A percentile compares a stretch with the other conserved stretches of the same genome.
Conservation (phyloP, 2,329 filamentous ascomycete genomes). For the Hawksworthiomyces lignivorus region DNA sequence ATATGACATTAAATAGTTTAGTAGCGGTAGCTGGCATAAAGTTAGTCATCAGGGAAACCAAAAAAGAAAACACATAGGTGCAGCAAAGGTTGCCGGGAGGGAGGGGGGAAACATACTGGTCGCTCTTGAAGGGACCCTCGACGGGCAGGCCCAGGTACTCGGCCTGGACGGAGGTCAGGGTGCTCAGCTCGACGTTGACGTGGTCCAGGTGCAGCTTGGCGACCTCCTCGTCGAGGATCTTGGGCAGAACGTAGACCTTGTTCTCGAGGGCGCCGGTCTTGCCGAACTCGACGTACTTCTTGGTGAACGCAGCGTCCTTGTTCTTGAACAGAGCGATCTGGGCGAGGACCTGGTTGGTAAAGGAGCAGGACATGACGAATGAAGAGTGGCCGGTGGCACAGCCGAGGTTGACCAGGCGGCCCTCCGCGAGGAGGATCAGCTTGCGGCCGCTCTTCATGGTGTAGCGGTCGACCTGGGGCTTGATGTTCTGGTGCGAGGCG, state of each 20-base stretch:
- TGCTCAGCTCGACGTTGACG: conserved; percentile 89
- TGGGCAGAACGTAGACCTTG: conserved; percentile 94
- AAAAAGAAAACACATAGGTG: too few relatives aligned
- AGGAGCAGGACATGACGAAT: conserved; percentile 99
- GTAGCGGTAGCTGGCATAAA: conserved; percentile 53
- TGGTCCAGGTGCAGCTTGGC: conserved; percentile 87
- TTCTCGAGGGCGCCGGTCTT: conserved; percentile 83
- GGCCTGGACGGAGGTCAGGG: conserved; percentile 76
- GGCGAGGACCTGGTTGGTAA: conserved; percentile 99
- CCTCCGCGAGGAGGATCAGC: conserved; percentile 98
- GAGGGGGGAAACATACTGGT: conserved; percentile 57
- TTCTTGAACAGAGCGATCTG: conserved; percentile 98
- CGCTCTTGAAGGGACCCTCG: conserved; percentile 93
- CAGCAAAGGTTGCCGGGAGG: too few relatives aligned
- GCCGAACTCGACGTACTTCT: conserved; percentile 96
- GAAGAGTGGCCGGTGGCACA: conserved; percentile 99
- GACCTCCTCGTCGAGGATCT: conserved; percentile 98
- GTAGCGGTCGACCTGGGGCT: conserved; percentile 99
- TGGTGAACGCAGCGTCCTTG: conserved; percentile 74
- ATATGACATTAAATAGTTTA: conserved; percentile 31
- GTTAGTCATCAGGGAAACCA: conserved; percentile 22
- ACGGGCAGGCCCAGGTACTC: conserved; percentile 85
- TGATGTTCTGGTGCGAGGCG: conserved; percentile 92
- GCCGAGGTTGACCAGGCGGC: conserved; percentile 97
- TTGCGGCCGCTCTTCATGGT: conserved; percentile 86